Conservation (phyloP, 495 filamentous ascomycete species). For the Aspergillus asperescens region DNA sequence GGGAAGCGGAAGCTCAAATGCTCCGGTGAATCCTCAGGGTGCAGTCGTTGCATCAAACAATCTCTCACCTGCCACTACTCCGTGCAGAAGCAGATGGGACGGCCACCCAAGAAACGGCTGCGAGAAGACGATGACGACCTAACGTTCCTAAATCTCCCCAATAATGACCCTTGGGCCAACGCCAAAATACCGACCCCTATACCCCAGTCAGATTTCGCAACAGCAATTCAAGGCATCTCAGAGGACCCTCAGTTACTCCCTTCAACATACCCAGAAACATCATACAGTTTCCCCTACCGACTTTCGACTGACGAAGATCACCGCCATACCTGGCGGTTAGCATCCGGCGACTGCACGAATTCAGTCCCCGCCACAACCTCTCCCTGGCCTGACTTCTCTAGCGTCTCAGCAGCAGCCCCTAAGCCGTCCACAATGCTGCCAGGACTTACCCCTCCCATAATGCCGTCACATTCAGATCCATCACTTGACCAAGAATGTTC, state of each 20-base stretch:
- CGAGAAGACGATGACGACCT: slow-evolving; percentile 30
- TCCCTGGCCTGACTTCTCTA: slow-evolving; percentile 44
- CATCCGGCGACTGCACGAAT: slow-evolving; percentile 21
- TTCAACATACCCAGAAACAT: slow-evolving; percentile 23
- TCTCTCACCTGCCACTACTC: slow-evolving; percentile 42
- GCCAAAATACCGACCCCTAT: slow-evolving; percentile 19
- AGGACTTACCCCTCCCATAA: slow-evolving; percentile 26
- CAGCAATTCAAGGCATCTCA: slow-evolving; percentile 8
- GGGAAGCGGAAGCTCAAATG: slow-evolving; percentile 48
- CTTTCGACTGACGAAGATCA: slow-evolving; percentile 26
- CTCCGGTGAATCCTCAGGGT: slow-evolving; percentile 41
- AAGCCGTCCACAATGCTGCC: slow-evolving; percentile 27
- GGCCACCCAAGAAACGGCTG: slow-evolving; percentile 41
- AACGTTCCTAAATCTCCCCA: slow-evolving; percentile 13
- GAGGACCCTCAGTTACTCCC: slow-evolving; percentile 27
- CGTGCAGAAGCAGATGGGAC: slow-evolving; percentile 45
- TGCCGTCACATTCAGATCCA: slow-evolving; percentile 22
- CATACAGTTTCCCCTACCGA: slow-evolving; percentile 19
- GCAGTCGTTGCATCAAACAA: slow-evolving; percentile 40
- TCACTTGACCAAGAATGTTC: slow-evolving; percentile 33
- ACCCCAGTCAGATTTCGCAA: slow-evolving; percentile 8
- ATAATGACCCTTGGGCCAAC: slow-evolving; percentile 24
- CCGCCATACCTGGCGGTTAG: slow-evolving; percentile 26
- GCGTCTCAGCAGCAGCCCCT: slow-evolving; percentile 34
- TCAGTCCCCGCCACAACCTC: slow-evolving; percentile 29